A percentile compares a stretch with the other conserved stretches of the same genome.
Evolutionary conservation across 2,329 filamentous ascomycete species (phyloP).

Genomic region (Aureobasidium sp.): DNA sequence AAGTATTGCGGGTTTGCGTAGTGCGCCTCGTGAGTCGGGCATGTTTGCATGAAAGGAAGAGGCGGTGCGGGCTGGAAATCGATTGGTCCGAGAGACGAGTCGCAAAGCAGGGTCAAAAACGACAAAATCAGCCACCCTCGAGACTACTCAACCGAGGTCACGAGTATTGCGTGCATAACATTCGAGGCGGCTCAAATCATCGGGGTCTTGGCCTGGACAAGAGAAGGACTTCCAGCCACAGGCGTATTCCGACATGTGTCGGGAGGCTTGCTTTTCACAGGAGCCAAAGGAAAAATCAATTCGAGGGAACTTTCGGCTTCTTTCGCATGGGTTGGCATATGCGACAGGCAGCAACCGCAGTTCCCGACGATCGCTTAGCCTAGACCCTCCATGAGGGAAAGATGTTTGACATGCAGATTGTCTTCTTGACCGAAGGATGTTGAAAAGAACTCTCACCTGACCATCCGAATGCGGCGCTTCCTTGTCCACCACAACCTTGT

Average conservation of each 20-base stretch:
- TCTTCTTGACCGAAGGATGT: not conserved
- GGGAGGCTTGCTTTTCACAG: not conserved
- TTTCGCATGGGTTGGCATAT: too few species aligned
- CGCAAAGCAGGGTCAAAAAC: too few species aligned
- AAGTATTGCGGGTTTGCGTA: constrained; percentile 14
- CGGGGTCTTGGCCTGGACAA: too few species aligned
- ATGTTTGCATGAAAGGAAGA: constrained; percentile 14
- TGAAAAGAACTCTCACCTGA: not conserved
- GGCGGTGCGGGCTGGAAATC: constrained; percentile 9
- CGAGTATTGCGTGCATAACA: not conserved
- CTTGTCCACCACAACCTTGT: not conserved
- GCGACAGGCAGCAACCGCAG: not conserved
- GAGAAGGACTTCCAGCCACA: not conserved
- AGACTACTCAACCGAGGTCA: constrained; percentile 10
- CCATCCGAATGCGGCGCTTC: not conserved
- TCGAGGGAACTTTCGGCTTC: not conserved
- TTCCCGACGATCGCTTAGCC: too few species aligned
- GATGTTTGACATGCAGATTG: too few species aligned
- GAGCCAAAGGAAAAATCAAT: not conserved
- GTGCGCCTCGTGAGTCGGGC: constrained; percentile 15
- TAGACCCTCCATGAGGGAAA: too few species aligned
- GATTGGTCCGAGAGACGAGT: constrained; percentile 1
- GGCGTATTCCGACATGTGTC: not conserved
- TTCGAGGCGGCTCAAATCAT: too few species aligned
- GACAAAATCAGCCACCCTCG: constrained; percentile 13